These are phyloP conservation scores for Hypoxylon subgilvum DNA, from an alignment of 495 filamentous ascomycete species.

Conservation along the genomic window DNA sequence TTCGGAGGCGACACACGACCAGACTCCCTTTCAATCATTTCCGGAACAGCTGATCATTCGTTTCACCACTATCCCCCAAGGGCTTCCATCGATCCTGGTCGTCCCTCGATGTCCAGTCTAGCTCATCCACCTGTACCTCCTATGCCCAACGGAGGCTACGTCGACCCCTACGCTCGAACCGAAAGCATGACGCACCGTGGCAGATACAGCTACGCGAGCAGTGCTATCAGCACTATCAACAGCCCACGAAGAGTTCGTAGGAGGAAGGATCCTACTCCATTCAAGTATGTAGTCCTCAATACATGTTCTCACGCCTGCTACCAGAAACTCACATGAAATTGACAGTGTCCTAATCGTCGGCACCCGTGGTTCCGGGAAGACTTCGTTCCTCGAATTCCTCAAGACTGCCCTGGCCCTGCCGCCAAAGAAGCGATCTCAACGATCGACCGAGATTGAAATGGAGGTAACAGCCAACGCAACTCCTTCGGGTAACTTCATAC, in stretches of 20 bases:
- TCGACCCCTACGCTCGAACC: conserved; percentile 79
- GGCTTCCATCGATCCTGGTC: conserved; percentile 44
- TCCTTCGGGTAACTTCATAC: conserved; percentile 70
- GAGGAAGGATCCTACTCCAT: conserved; percentile 95
- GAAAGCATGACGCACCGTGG: conserved; percentile 98
- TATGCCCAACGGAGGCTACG: conserved; percentile 60
- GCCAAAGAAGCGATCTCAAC: conserved; percentile 68
- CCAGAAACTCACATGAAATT: conserved; percentile 16
- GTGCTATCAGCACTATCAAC: conserved; percentile 88
- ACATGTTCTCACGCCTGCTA: neutral
- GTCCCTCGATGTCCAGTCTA: conserved; percentile 52
- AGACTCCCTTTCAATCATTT: conserved; percentile 69
- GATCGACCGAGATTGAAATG: conserved; percentile 56
- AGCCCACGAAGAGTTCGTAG: conserved; percentile 89
- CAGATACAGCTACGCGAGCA: conserved; percentile 95
- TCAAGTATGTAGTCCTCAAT: conserved; percentile 76
- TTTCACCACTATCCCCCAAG: conserved; percentile 39
- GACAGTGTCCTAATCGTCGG: conserved; percentile 89
- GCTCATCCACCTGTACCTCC: conserved; percentile 53
- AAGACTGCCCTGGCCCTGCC: conserved; percentile 81
- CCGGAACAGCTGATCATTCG: conserved; percentile 55
- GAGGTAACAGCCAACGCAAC: conserved; percentile 57
- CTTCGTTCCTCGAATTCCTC: conserved; percentile 95
- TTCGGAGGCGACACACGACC: conserved; percentile 76
- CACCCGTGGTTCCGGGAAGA: conserved; percentile 88